Base-by-base conservation (phyloP, 305 asterid genomes). In the Coffea humblotiana region DNA sequence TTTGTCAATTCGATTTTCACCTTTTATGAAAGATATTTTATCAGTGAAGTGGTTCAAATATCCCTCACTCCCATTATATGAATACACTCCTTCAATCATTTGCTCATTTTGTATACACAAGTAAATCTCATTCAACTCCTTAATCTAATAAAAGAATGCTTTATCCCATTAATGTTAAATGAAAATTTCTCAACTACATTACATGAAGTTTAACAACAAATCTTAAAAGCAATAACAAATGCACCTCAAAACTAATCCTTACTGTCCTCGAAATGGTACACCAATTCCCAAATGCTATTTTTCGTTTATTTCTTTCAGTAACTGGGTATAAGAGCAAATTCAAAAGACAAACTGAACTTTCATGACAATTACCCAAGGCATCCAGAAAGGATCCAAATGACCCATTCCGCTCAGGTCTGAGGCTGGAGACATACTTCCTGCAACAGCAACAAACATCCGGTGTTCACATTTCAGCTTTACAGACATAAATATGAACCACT, bases 351-450 rank as follows among this genome's bases (percentile, higher is more conserved):
- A 23, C 66, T 74, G 51, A 73, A 52, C 78, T 60, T 25, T 71
- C 72, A 25, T 63, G 61, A 49, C 37, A 58, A 74, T 85, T 90
- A 96, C 99, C 99, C 76, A 90, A 83, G 80, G 86, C 86, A 79
- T 92, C 97, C 29, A 94, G 82, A 81, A 86, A 94, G 80, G 93
- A 79, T 71, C 99, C 97, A 45, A 90, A 77, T 48, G 85, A 83
- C 85, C 96, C 98, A 61, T 83, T 81, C 72, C 97, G 92, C 86
- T 92, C 97, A 75, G 90, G 67, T 85, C 98, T 92, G 87, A 96
- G 89, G 91, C 93, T 93, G 77, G 99, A 96, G 82, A 92, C 71
- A 82, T 90, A 96, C 88, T 88, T 96, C 99, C 99, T 96, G 97
- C 84, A 81, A n/a, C 74, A 58, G 79, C 54, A 79, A 69, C 18